Evolutionary conservation across 1,284 basidiomycete species (phyloP).

Genomic region (Fomitopsis pinicola): DNA sequence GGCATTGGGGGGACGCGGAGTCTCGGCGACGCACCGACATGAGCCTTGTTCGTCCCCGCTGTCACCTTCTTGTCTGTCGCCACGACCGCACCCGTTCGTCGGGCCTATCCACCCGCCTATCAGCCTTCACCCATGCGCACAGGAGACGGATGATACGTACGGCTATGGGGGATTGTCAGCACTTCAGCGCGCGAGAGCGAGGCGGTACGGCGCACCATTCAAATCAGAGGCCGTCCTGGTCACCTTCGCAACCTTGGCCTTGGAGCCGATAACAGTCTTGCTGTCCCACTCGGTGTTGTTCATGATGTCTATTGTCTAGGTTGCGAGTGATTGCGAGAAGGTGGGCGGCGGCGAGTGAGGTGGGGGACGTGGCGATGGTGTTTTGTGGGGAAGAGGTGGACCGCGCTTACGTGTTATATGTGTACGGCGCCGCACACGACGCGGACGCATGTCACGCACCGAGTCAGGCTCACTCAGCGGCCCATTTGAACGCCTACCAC

Average conservation of each 20-base stretch:
- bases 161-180: constrained; percentile 31
- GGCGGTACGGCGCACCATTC: constrained; percentile 53
- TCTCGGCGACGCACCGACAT: constrained; percentile 43
- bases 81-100: constrained; percentile 66
- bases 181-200: background rate
- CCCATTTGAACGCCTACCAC: background rate
- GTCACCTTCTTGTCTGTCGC: constrained; percentile 75
- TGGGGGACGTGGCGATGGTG: background rate
- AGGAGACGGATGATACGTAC: constrained; percentile 32
- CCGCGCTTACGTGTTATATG: constrained; percentile 19
- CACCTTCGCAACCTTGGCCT: constrained; percentile 65
- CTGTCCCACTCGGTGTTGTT: constrained; percentile 61
- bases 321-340: background rate
- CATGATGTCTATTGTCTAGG: constrained; percentile 17
- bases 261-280: constrained; percentile 76
- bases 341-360: background rate
- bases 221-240: constrained; percentile 64
- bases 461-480: constrained; percentile 6
- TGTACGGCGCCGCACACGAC: constrained; percentile 5
- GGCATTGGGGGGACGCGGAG: background rate
- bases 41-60: constrained; percentile 67
- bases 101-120: constrained; percentile 44
- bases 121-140: background rate
- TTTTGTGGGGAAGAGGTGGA: constrained; percentile 11
- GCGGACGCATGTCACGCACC: constrained; percentile 6